phyloP scores from a whole-genome alignment of 2,329 filamentous ascomycete genomes.

The Calonectria pseudoreteaudii region DNA sequence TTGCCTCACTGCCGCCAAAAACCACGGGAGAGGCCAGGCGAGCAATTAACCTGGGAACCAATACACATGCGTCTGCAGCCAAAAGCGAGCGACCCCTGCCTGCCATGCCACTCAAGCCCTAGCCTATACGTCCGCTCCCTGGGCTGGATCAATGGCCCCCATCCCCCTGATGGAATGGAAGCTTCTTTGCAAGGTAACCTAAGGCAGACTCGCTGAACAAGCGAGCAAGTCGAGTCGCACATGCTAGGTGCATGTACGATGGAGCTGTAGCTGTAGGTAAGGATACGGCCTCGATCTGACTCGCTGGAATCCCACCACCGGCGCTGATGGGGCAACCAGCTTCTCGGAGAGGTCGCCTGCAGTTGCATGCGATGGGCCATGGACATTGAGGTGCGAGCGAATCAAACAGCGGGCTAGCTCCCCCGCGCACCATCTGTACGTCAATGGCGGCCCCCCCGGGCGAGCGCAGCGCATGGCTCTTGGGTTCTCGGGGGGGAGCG shows the following conservation, averaged over 20 bases:
- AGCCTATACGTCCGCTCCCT: not conserved
- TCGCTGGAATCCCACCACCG: constrained; percentile 26
- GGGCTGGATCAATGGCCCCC: not conserved
- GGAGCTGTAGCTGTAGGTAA: not conserved
- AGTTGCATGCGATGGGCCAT: constrained; percentile 20
- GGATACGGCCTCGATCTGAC: constrained; percentile 15
- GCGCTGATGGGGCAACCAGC: constrained; percentile 31
- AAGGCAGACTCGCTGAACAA: constrained; percentile 5
- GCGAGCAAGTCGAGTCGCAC: constrained; percentile 18
- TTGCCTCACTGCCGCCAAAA: constrained; percentile 20
- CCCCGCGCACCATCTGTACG: constrained; percentile 44
- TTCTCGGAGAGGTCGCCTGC: constrained; percentile 32
- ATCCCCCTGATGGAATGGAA: constrained; percentile 7
- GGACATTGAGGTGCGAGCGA: constrained; percentile 37
- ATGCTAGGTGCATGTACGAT: constrained; percentile 7
- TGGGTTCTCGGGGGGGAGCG: constrained; percentile 36
- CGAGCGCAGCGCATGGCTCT: constrained; percentile 32
- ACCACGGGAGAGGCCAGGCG: constrained; percentile 9
- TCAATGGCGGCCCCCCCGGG: constrained; percentile 38
- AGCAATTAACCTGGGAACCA: constrained; percentile 9
- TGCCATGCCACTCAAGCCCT: constrained; percentile 10
- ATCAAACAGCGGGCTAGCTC: constrained; percentile 35
- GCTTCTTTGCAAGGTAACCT: constrained; percentile 15
- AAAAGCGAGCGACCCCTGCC: not conserved
- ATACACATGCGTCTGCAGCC: constrained; percentile 11